A percentile compares a stretch with the other conserved stretches of the same genome.
These are phyloP conservation scores for Diaporthe sp. DNA, from an alignment of 2,329 filamentous ascomycete species.

Conservation along the genomic window DNA sequence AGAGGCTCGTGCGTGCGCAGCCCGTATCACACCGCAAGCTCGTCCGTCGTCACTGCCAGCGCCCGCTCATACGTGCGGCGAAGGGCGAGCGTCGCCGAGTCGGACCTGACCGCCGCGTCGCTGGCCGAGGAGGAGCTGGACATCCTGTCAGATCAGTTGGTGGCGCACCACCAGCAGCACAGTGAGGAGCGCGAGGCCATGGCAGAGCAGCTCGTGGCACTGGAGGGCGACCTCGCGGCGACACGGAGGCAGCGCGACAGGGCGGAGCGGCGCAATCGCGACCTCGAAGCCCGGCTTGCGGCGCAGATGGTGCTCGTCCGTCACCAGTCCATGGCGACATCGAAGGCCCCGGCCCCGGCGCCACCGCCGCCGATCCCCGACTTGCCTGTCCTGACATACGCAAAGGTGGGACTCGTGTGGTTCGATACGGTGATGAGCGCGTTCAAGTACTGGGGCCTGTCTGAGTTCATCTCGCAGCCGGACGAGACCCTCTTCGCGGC, in stretches of 20 bases:
- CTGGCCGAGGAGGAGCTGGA: constrained; percentile 15
- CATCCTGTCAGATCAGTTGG: constrained; percentile 24
- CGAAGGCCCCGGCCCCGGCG: not conserved
- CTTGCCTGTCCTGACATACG: constrained; percentile 35
- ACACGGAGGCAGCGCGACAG: constrained; percentile 20
- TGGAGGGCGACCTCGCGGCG: constrained; percentile 18
- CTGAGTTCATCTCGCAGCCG: constrained; percentile 37
- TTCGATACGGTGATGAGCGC: constrained; percentile 34
- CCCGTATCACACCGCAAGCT: not conserved
- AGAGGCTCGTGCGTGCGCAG: not conserved
- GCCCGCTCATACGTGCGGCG: not conserved
- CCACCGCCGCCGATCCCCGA: constrained; percentile 26
- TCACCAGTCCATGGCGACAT: not conserved
- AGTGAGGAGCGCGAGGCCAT: not conserved
- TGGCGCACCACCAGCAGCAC: constrained; percentile 6
- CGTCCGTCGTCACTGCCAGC: not conserved
- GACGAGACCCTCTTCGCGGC: constrained; percentile 16
- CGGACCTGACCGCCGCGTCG: constrained; percentile 9
- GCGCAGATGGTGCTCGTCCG: constrained; percentile 16
- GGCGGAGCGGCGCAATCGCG: constrained; percentile 8
- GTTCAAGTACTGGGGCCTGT: constrained; percentile 39
- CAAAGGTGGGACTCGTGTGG: constrained; percentile 33
- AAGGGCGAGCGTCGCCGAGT: not conserved
- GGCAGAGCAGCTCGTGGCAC: constrained; percentile 1
- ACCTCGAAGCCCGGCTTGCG: constrained; percentile 2